Base-by-base conservation (phyloP, 2,329 filamentous ascomycete species). In the Bipolaris victoriae region DNA sequence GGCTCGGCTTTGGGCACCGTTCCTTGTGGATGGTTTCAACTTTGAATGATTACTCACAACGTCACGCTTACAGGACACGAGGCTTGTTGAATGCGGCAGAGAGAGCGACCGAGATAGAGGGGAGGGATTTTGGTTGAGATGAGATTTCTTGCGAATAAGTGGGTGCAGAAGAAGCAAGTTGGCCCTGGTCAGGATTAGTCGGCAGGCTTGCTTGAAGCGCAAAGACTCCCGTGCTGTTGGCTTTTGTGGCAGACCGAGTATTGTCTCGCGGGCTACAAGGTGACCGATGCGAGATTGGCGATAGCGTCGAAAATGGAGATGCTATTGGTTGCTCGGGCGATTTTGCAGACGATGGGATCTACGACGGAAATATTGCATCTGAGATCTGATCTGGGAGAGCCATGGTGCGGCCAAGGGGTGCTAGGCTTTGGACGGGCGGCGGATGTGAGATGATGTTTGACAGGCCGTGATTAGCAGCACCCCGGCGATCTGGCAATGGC, bases 401-500 rank as follows among this genome's bases (percentile, higher is more conserved):
- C 10, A 15, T 36, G 33, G 40, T 44, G 43, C 18, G 24, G 43
- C 13, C 15, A 18, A 26, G 49, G 45, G 49, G 29, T 48, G 26
- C 24, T 16, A 37, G 37, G 43, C 15, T 20, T 44, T 20, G 44
- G 35, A 26, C 24, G 48, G 44, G 44, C 29, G 26, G 26, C 26
- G 26, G 26, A 26, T 26, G 26, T 26, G 26, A 26, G 37, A 37
- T 37, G 29, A n/a, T 41, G 41, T 33, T 44, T 52, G 49, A 50
- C 53, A 57, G 47, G 46, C 41, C 37, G 37, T 6, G 39, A 36
- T 49, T 59, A 59, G 57, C 20, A 29, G 52, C 13, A 29, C 24
- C 49, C 49, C 54, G 45, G 46, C 54, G 49, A 50, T 54, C 49
- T 60, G 49, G 49, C 40, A 48, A 22, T 37, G 50, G 46, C 36